phyloP scores from a whole-genome alignment of 306 rosid species.

The Glycine tomentella region DNA sequence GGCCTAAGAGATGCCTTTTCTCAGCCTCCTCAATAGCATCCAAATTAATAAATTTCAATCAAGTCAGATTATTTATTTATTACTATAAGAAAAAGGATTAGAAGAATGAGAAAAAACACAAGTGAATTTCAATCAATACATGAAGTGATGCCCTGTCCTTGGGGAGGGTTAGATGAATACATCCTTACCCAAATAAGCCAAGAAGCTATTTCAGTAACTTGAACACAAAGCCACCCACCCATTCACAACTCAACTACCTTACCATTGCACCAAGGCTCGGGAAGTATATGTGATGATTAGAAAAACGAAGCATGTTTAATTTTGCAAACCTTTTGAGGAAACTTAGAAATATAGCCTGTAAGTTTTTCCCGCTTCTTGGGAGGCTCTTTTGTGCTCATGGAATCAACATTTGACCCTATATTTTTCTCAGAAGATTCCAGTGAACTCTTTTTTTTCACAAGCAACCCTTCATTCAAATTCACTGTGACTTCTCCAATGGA shows the following conservation, averaged over 20 bases:
- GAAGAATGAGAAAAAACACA: too few relatives aligned
- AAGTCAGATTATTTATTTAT: background rate
- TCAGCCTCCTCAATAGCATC: background rate
- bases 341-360: slow-evolving; percentile 53
- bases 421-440: slow-evolving; percentile 56
- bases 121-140: too few relatives aligned
- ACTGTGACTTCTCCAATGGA: slow-evolving; percentile 65
- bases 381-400: slow-evolving; percentile 52
- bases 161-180: too few relatives aligned
- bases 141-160: too few relatives aligned
- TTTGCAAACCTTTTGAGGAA: slow-evolving; percentile 89
- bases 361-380: slow-evolving; percentile 58
- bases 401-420: slow-evolving; percentile 54
- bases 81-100: too few relatives aligned
- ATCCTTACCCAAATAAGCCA: too few relatives aligned
- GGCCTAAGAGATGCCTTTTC: background rate
- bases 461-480: slow-evolving; percentile 78
- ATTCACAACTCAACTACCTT: background rate
- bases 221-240: background rate
- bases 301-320: slow-evolving; percentile 17
- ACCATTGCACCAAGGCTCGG: background rate
- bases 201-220: background rate
- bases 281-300: background rate
- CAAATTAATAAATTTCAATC: background rate
- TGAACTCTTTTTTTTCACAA: slow-evolving; percentile 69